Evolutionary conservation across 2,329 filamentous ascomycete species (phyloP), one percentile per base, ranked within the genome.

Genomic region (Verticillium longisporum): DNA sequence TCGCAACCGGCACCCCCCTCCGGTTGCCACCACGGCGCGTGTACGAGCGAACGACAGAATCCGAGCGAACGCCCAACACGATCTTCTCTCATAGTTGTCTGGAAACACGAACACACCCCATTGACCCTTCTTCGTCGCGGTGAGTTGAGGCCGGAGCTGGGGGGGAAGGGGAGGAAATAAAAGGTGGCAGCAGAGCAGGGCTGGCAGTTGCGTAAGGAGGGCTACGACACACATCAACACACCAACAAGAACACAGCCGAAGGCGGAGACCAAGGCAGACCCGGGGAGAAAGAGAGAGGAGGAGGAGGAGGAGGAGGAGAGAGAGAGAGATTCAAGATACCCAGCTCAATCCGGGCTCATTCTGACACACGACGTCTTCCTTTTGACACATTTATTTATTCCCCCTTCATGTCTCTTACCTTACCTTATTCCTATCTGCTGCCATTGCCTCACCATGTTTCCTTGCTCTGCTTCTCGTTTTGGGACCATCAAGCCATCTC

Each of bases 331-430:
- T 67, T 68, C 71, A 72, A 75, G 73, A 76, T 76, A 76, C 74
- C 74, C 73, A 74, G 72, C 71, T 74, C 70, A 67, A 69, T 69
- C 65, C 63, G 71, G 71, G 70, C 71, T 73, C 71, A 71, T 72
- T 71, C 70, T 69, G 68, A 70, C 68, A 67, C 67, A 69, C 68
- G 63, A 71, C 65, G 63, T 60, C 62, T 65, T 64, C 59, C 26
- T 61, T 62, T 50, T 50, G 45, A 63, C 57, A 55, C 55, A 36
- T 61, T 50, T 57, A 58, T 62, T 55, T 45, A 37, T 55, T 41
- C 53, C 45, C 34, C 33, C 32, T 31, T 31, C 36, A 31, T 55
- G 33, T 34, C 41, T 58, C 32, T 58, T 26, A 26, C 15, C 15
- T 38, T n/a, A 38, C 10, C 11, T 56, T 38, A 11, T 38, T 37